Percentiles rank a stretch among this genome's conserved stretches.
Evolutionary conservation across 2,329 filamentous ascomycete genomes (phyloP).

Genomic region (Emericellopsis cladophorae): DNA sequence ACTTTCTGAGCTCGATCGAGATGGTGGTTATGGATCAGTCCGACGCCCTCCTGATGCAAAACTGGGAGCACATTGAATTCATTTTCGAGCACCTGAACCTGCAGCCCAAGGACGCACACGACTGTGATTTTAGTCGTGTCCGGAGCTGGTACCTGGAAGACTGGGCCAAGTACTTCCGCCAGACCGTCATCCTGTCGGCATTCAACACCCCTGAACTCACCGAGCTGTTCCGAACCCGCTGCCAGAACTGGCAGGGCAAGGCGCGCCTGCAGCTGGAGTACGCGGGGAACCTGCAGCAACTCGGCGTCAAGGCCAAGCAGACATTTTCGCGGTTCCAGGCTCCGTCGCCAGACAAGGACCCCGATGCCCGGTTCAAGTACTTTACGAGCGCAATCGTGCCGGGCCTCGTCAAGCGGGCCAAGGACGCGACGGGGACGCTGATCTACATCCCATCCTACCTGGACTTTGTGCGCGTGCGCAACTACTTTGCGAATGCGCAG

Average conservation of each 20-base stretch:
- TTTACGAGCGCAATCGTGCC: constrained; percentile 77
- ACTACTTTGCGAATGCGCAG: constrained; percentile 69
- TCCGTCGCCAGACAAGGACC: constrained; percentile 57
- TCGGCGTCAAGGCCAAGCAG: constrained; percentile 64
- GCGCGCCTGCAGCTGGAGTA: constrained; percentile 60
- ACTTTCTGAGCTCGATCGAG: constrained; percentile 91
- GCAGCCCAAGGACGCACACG: constrained; percentile 79
- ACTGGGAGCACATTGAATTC: constrained; percentile 92
- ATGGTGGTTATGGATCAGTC: constrained; percentile 83
- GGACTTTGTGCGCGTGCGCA: constrained; percentile 87
- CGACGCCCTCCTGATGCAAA: constrained; percentile 91
- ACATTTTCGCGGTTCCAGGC: constrained; percentile 83
- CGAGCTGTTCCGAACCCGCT: constrained; percentile 60
- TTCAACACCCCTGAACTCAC: constrained; percentile 86
- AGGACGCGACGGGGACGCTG: constrained; percentile 56
- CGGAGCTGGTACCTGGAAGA: constrained; percentile 88
- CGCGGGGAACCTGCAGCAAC: constrained; percentile 58
- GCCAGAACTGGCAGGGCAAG: constrained; percentile 72
- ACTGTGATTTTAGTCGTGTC: constrained; percentile 86
- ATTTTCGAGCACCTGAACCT: constrained; percentile 86
- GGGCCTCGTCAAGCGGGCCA: constrained; percentile 54
- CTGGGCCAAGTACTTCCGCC: constrained; percentile 66
- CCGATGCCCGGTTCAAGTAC: constrained; percentile 81
- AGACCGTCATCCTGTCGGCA: constrained; percentile 69
- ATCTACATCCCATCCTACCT: constrained; percentile 89